These are phyloP conservation scores for Penicillium thymicola DNA, from an alignment of 2,329 filamentous ascomycete genomes.

Conservation along the genomic window DNA sequence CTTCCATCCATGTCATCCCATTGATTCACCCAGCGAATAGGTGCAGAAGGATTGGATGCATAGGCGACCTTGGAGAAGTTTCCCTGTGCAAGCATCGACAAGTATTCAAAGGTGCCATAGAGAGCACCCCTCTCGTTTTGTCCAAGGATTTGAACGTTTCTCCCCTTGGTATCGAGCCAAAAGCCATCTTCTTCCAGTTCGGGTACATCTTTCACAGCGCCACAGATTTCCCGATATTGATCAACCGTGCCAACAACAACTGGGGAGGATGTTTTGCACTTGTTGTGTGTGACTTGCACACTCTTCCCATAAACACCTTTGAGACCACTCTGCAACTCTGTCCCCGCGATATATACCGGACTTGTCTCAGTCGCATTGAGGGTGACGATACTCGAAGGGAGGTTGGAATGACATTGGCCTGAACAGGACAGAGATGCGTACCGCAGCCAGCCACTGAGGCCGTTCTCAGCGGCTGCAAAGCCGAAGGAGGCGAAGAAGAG, in stretches of 20 bases:
- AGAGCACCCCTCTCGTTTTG: conserved; percentile 59
- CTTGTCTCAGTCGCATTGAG: conserved; percentile 54
- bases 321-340: conserved; percentile 59
- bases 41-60: conserved; percentile 56
- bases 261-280: conserved; percentile 19
- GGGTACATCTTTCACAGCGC: conserved; percentile 19
- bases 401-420: conserved; percentile 34
- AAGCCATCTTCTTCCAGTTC: conserved; percentile 50
- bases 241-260: conserved; percentile 33
- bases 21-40: conserved; percentile 68
- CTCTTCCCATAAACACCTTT: conserved; percentile 55
- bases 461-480: conserved; percentile 53
- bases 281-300: conserved; percentile 33
- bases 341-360: conserved; percentile 58
- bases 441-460: conserved; percentile 61
- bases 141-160: conserved; percentile 47
- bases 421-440: conserved; percentile 55
- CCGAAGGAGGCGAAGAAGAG: conserved; percentile 9
- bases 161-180: conserved; percentile 52
- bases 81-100: conserved; percentile 62
- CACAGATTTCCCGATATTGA: conserved; percentile 27
- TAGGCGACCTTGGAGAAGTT: conserved; percentile 50
- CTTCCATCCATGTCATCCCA: conserved; percentile 69
- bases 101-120: conserved; percentile 67
- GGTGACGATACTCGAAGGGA: conserved; percentile 52